Evolutionary conservation across 2,329 filamentous ascomycete species (phyloP), one percentile per base, ranked within the genome.

Genomic region (Coniochaeta hoffmannii): DNA sequence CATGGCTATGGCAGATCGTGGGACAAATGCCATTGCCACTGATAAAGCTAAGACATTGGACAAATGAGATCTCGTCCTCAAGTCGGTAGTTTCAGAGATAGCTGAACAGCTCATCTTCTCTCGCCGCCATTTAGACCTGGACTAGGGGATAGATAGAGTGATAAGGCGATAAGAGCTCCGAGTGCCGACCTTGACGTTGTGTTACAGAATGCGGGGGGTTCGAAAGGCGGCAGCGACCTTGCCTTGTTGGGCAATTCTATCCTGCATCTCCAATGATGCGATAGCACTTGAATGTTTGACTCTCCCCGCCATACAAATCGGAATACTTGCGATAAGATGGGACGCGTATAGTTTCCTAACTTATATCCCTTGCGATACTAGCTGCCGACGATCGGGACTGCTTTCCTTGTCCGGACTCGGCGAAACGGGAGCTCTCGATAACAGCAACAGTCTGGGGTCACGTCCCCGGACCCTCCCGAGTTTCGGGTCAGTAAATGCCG

Each of bases 1-100:
- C 41, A 46, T 46, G 12, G n/a, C 9, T 19, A 14, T 24, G 41
- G 10, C 5, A 46, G 38, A 12, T 28, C 24, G 41, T 46, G 41
- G 7, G 41, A 46, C 41, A 22, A n/a, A 28, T 22, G 26, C n/a
- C 12, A 46, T 46, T 2, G 41, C 41, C 22, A 46, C 26, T 46
- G 41, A 46, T 46, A 46, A 46, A 46, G 41, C 41, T 46, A 46
- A 28, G 41, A 46, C 41, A 46, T 28, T 46, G 11, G 41, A 46
- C 41, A 46, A 46, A 46, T 46, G 12, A 46, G 11, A 28, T 3
- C 19, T 11, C 1, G 24, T n/a, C 22, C 41, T 28, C 2, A 46
- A 28, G 41, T 22, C 26, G 19, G 11, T 14, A 10, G 17, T n/a
- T n/a, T n/a, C 24, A 46, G 19, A 46, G 41, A 46, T 46, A 46